Evolutionary conservation across 2,329 filamentous ascomycete species (phyloP), one percentile per base, ranked within the genome.

Genomic region (Byssochlamys sp.): DNA sequence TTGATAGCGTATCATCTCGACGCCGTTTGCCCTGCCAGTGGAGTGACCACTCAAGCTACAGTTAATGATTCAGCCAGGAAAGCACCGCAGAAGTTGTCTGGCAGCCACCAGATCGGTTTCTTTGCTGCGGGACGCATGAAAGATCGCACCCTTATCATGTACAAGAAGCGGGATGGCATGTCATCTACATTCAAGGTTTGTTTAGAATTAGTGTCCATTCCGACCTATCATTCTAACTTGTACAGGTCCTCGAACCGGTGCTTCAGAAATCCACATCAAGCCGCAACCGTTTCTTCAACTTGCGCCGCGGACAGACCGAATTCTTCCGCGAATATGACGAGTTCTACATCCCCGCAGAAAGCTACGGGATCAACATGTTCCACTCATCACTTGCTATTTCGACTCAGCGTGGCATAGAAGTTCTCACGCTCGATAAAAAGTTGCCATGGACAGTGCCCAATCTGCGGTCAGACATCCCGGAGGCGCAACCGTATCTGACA

Each of bases 301-400:
- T 85, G 19, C 82, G 82, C 9, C 80, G 81, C 29, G 90, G 90
- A 24, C 85, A 83, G 59, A 96, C 92, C 0, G 94, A 99, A 66
- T 92, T 92, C 66, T 99, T 97, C 84, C 88, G 94, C 61, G 94
- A 99, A 69, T 99, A 91, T 71, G 94, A 99, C 76, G 94, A 97
- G 65, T 99, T 99, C 75, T 99, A 97, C 75, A 91, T 99, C 65
- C 94, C 94, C 0, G 87, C 89, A 2, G 95, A 99, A 70, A 96
- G 91, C 72, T 96, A 88, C 73, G 90, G 89, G 53, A 88, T 99
- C 70, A 97, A 96, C 73, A 83, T 99, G 55, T 99, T 97, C 82
- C 90, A 96, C 71, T 90, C 88, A 0, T 95, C 91, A 60, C 88
- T 99, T 55, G 90, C 94, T 9, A 90, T 99, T 53, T 87, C 90